These are phyloP conservation scores for Trichopus zeylanicus DNA, from an alignment of 116 monocot genomes.

Conservation along the genomic window DNA sequence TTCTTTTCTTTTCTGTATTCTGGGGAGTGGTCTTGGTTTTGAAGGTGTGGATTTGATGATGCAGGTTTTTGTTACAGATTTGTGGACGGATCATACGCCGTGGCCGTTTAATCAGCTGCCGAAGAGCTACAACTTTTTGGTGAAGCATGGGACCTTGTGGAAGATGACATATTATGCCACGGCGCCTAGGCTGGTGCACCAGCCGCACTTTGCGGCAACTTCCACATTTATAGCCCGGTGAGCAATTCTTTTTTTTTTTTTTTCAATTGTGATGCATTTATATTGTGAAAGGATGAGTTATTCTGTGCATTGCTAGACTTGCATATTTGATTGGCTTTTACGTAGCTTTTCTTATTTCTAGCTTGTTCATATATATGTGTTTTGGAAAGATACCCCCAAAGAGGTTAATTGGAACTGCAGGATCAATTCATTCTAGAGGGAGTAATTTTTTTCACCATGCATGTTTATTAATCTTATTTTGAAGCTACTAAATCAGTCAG, in stretches of 20 bases:
- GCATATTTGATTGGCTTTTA: neutral
- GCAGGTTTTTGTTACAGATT: conserved; percentile 93
- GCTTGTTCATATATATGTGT: too few species aligned
- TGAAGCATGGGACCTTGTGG: conserved; percentile 92
- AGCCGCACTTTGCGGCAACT: conserved; percentile 88
- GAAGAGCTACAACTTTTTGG: conserved; percentile 94
- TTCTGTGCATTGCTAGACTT: too few species aligned
- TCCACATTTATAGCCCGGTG: conserved; percentile 92
- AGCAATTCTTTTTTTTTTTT: neutral
- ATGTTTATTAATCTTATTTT: too few species aligned
- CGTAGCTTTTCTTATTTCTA: neutral
- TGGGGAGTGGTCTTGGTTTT: conserved; percentile 1
- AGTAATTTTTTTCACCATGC: too few species aligned
- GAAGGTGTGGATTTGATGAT: conserved; percentile 9
- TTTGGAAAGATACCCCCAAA: too few species aligned
- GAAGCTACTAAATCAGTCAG: too few species aligned
- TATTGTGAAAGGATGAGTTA: neutral
- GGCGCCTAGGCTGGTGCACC: conserved; percentile 77
- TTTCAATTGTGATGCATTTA: neutral
- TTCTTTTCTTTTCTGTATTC: neutral
- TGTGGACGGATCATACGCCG: conserved; percentile 98
- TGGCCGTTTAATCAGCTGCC: conserved; percentile 99
- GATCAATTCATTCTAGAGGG: too few species aligned
- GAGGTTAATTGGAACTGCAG: too few species aligned
- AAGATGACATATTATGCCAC: conserved; percentile 89